Evolutionary conservation across 2,329 filamentous ascomycete genomes (phyloP), one percentile per base, ranked within the genome.

Genomic region (Monosporascus sp.): DNA sequence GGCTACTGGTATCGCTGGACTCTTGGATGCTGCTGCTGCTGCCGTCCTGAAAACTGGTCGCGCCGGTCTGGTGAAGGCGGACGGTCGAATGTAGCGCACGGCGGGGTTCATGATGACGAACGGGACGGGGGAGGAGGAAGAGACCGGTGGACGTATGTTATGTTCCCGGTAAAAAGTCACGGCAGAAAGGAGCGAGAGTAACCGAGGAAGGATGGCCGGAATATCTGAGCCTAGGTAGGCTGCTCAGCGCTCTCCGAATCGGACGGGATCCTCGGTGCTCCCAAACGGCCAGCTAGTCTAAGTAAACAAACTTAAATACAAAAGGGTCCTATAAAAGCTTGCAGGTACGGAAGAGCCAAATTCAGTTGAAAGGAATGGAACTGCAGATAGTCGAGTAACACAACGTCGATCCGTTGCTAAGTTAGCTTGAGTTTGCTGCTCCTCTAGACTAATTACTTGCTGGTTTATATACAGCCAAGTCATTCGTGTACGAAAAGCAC

Each of bases 1-100:
- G 48, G 64, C 65, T 38, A 69, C 61, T 15, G 68, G 62, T 20
- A 60, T 59, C 45, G 60, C 61, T n/a, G 63, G 62, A 51, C 60
- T 4, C 9, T 58, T 15, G 54, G 47, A 50, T 1, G 57, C 44
- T 37, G 58, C 53, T 56, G 61, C 22, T 25, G 25, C 58, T 9
- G 62, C 57, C n/a, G 61, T 56, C 59, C 61, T 61, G 52, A 65
- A 48, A 41, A 65, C 49, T 15, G 65, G 65, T 45, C 63, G 58
- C 17, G 61, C 62, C 52, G 63, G 62, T 57, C 62, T 58, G 22
- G 62, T 55, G 47, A 68, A 54, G 34, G 56, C 54, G 46, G 63
- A 64, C 22, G 65, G 60, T 57, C 65, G 63, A 44, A 62, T 52
- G 52, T 56, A 62, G 39, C 66, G 65, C 52, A 61, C 60, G 51